Evolutionary conservation across 2,329 filamentous ascomycete species (phyloP).

Genomic region (Xylaria sp.): DNA sequence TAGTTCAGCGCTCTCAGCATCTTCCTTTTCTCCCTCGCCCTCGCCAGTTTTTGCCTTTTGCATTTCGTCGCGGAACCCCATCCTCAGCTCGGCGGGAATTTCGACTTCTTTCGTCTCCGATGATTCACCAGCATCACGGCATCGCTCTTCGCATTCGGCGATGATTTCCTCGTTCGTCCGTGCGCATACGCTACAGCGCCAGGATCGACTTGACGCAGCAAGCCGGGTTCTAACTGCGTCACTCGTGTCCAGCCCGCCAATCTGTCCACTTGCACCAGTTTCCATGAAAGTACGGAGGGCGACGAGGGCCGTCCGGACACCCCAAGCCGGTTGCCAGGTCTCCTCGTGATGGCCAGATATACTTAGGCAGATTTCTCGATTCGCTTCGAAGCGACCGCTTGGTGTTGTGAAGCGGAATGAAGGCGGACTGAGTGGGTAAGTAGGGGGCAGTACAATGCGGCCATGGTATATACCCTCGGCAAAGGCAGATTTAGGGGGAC

Average conservation of each 20-base stretch:
- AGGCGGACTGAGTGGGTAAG: constrained; percentile 90
- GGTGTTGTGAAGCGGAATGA: constrained; percentile 96
- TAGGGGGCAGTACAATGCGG: constrained; percentile 86
- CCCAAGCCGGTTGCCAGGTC: constrained; percentile 99
- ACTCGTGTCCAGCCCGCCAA: constrained; percentile 84
- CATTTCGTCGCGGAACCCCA: constrained; percentile 79
- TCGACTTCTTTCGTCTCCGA: constrained; percentile 48
- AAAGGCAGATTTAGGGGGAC: constrained; percentile 82
- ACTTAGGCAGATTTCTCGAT: constrained; percentile 93
- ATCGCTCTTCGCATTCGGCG: constrained; percentile 66
- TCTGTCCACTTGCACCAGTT: constrained; percentile 82
- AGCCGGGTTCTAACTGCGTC: constrained; percentile 70
- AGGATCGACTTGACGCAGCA: constrained; percentile 69
- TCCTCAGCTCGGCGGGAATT: constrained; percentile 61
- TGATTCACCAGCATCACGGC: constrained; percentile 34
- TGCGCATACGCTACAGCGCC: constrained; percentile 73
- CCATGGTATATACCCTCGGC: constrained; percentile 89
- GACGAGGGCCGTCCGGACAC: constrained; percentile 84
- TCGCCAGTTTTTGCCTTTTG: constrained; percentile 46
- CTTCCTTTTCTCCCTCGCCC: constrained; percentile 36
- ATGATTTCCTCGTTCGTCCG: constrained; percentile 77
- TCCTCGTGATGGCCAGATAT: constrained; percentile 97
- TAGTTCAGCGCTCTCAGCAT: constrained; percentile 53
- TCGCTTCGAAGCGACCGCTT: constrained; percentile 90
- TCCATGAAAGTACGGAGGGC: constrained; percentile 91